Conservation (phyloP, 2,329 filamentous ascomycete species). For the Verticillium isaacii region DNA sequence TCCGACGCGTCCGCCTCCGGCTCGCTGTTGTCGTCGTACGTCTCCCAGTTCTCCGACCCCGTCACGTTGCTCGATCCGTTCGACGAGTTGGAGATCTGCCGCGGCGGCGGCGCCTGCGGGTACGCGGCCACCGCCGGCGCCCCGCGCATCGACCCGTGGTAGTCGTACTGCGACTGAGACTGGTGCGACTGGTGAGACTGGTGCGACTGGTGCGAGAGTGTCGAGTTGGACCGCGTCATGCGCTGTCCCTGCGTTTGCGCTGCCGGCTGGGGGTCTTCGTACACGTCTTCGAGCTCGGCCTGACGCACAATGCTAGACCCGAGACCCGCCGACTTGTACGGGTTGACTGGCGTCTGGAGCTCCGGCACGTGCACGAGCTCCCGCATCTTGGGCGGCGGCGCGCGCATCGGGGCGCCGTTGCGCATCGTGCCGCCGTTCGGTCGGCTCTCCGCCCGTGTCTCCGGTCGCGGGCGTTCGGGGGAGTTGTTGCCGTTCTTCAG, state of each 20-base stretch:
- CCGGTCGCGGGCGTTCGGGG: constrained; percentile 60
- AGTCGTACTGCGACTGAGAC: constrained; percentile 32
- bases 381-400: constrained; percentile 88
- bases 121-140: constrained; percentile 29
- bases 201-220: constrained; percentile 18
- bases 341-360: constrained; percentile 44
- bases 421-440: constrained; percentile 36
- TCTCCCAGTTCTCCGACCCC: constrained; percentile 96
- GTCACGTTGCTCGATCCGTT: constrained; percentile 71
- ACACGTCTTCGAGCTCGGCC: constrained; percentile 76
- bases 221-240: constrained; percentile 34
- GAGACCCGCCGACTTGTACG: constrained; percentile 43
- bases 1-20: constrained; percentile 72
- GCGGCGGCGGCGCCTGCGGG: constrained; percentile 37
- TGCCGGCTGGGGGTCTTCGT: constrained; percentile 55
- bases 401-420: constrained; percentile 53
- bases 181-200: constrained; percentile 23
- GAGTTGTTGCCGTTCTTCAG: constrained; percentile 73
- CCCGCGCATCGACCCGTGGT: constrained; percentile 36
- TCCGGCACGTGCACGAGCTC: constrained; percentile 57
- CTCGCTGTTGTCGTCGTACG: constrained; percentile 81
- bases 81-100: constrained; percentile 72
- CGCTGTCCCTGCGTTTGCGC: constrained; percentile 14
- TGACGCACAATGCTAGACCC: constrained; percentile 53
- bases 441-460: constrained; percentile 28